Base-by-base conservation (phyloP, 1,284 basidiomycete genomes). In the Moesziomyces sp. region DNA sequence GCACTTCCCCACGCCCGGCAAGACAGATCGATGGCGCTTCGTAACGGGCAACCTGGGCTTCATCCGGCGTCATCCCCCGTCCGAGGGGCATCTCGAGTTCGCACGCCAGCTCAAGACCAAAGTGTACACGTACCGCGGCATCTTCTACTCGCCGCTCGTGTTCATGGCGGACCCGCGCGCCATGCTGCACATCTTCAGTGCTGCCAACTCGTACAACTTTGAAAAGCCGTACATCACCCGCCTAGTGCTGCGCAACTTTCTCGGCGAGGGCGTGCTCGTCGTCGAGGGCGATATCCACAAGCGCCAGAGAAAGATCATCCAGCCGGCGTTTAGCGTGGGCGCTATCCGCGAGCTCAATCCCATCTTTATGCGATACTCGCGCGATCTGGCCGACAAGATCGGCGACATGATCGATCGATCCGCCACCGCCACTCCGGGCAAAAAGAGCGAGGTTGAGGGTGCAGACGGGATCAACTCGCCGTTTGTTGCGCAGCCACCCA, bases 201-300 rank as follows among this genome's bases (percentile, higher is more conserved):
- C 73, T 4, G 66, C 76, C 13, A 76, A 76, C 35, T 73, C 73
- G 23, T 83, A 84, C 59, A 56, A 63, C 7, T 84, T 70, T 54
- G 80, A 82, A 40, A 84, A 84, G 50, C 75, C 79, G 0, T 40
- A 60, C 2, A 45, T 63, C 4, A 60, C 72, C 1, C 48, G 62
- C 16, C 33, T 68, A 11, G 56, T 76, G 18, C 63, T 82, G 24
- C 70, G 71, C 35, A 58, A 66, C 40, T 52, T 77, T n/a, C 63
- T 84, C n/a, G 82, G 82, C 4, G 57, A 82, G 11, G 81, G 82
- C 9, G 52, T 84, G 1, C 28, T 84, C 11, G 74, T 76, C 6
- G 73, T 68, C 0, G 82, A 84, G 38, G 80, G 80, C 3, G 79
- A 81, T 16, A 64, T 64, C 1, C 82, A 84, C 44, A 68, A 67